Evolutionary conservation across 2,329 filamentous ascomycete species (phyloP), one percentile per base, ranked within the genome.

Genomic region (Trichoderma sp.): DNA sequence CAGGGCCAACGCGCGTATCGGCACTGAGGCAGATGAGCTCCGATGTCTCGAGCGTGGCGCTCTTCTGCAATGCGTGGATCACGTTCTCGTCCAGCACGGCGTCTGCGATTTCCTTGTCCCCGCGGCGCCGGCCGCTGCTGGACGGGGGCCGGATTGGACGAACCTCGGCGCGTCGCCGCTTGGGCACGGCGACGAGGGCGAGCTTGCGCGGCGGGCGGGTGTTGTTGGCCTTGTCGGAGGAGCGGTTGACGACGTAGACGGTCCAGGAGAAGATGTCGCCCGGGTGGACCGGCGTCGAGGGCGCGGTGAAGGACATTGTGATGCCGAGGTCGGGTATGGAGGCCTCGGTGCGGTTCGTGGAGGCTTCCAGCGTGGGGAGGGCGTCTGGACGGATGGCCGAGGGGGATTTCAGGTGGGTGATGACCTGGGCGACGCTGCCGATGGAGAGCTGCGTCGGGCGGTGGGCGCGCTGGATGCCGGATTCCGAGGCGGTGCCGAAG

Each of bases 1-100:
- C 82, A 36, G 92, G 92, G 0, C 93, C 93, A 34, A 95, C 87
- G 36, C 92, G 86, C 28, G 91, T 88, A 79, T 95, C 92, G 4
- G 92, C 90, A 72, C 90, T 94, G 64, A 95, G 83, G 76, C 91
- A 94, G n/a, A 94, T 84, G 36, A 95, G 82, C 74, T 94, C 91
- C 3, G 90, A 87, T 11, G 86, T 83, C 72, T 93, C 91, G 30
- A 90, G 83, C 30, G 86, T 83, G 21, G 89, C 89, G 77, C 86
- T 89, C 78, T 88, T 89, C 78, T 93, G 92, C 83, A 92, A 88
- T 21, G 90, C 90, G 78, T 93, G 90, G 43, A 94, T 84, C 34
- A 92, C 84, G 71, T 90, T 91, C 73, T 93, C 91, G 75, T 94
- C 92, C 6, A 93, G 81, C 30, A 93, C 88, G 1, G 91, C 91